Base-by-base conservation (phyloP, 768 basidiomycete species). In the Lactarius indigo region DNA sequence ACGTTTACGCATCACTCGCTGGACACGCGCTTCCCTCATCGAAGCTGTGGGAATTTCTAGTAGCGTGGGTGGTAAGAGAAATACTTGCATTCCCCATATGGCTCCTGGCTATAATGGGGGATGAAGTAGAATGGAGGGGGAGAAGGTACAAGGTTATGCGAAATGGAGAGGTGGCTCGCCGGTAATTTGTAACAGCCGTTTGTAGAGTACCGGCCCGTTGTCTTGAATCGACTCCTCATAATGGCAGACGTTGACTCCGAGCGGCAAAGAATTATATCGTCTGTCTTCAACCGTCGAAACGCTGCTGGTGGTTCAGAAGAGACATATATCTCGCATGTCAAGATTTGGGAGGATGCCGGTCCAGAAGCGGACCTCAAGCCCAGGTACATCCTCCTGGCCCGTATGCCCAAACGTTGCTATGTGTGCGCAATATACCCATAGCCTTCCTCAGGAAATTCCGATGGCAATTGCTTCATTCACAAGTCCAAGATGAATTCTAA, bases 401-500 rank as follows among this genome's bases (percentile, higher is more conserved):
- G 96, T 96, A 81, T 79, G 92, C 87, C n/a, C 61, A 35, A 52
- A 64, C n/a, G 18, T 39, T 37, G 26, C 56, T 58, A 39, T 59
- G 50, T 61, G 33, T 56, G 50, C 13, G 60, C 54, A 39, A 59
- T 54, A 42, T 35, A 58, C 56, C 60, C 39, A 42, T 56, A 42
- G 66, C 57, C 30, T 61, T 65, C 52, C 62, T 74, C 73, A 91
- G 90, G 87, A 79, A 80, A 87, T 4, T 79, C 75, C 66, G 84
- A 84, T 70, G 86, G 87, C 30, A 77, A 80, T 57, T 88, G 88
- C 1, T 86, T 88, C 75, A 85, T 99, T 23, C 96, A 99, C 84
- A 99, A 99, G 78, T 94, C 96, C 1, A 98, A 98, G 79, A 80
- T 93, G 70, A 98, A 99, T 75, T 88, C 89, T 52, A 98, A 98